These are phyloP conservation scores for Euphrasia arctica DNA, from an alignment of 305 asterid genomes.

Conservation along the genomic window DNA sequence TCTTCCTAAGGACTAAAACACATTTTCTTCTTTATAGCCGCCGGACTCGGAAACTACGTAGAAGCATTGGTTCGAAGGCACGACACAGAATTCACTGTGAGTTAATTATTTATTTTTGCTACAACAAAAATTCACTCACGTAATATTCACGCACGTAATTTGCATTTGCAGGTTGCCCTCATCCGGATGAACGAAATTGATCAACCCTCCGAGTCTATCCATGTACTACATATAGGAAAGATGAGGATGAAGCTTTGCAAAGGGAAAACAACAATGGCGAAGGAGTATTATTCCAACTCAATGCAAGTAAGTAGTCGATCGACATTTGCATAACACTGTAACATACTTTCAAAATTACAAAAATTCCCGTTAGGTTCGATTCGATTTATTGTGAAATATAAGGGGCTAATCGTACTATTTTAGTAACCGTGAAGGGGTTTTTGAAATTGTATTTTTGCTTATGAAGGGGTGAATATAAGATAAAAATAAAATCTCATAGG, in stretches of 20 bases:
- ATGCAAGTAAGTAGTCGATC: slow-evolving; percentile 65
- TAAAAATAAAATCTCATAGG: too few relatives aligned
- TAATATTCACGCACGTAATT: slow-evolving; percentile 10
- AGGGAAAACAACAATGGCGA: slow-evolving; percentile 71
- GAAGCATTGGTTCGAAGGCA: slow-evolving; percentile 97
- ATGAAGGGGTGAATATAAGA: too few relatives aligned
- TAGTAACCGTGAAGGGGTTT: too few relatives aligned
- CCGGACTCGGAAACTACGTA: slow-evolving; percentile 95
- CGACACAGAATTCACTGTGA: slow-evolving; percentile 86
- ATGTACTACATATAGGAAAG: slow-evolving; percentile 79
- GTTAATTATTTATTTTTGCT: slow-evolving; percentile 17
- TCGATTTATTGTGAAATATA: too few relatives aligned
- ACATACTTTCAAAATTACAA: not conserved
- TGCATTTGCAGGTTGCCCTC: slow-evolving; percentile 66
- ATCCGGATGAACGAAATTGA: slow-evolving; percentile 79
- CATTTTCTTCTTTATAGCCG: slow-evolving; percentile 51
- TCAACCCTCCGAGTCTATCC: slow-evolving; percentile 63
- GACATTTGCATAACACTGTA: not conserved
- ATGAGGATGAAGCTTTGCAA: slow-evolving; percentile 86
- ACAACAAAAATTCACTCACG: not conserved
- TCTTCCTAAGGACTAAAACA: slow-evolving; percentile 14
- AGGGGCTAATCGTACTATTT: too few relatives aligned
- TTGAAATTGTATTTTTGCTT: too few relatives aligned
- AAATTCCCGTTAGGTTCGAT: too few relatives aligned
- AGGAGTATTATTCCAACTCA: slow-evolving; percentile 83